Conservation (phyloP, 2,329 filamentous ascomycete species). For the Seiridium unicorne region DNA sequence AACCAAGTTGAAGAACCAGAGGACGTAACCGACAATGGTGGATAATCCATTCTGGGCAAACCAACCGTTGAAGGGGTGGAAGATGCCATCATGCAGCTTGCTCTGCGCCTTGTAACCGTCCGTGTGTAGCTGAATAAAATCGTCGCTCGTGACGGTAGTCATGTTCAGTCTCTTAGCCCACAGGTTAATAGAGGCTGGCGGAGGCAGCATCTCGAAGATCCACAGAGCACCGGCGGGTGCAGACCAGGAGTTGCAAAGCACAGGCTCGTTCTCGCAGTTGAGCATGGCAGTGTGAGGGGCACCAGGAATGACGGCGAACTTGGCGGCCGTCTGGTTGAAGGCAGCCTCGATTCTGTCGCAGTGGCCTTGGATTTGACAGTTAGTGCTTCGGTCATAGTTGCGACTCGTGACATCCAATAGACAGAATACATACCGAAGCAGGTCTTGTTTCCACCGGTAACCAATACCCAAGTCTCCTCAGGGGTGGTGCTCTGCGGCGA, state of each 20-base stretch:
- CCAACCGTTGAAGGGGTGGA: constrained; percentile 74
- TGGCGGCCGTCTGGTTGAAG: constrained; percentile 63
- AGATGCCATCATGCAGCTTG: constrained; percentile 57
- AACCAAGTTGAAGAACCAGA: constrained; percentile 66
- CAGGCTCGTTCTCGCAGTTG: constrained; percentile 72
- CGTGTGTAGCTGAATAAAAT: constrained; percentile 60
- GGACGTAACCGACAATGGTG: constrained; percentile 63
- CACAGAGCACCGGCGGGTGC: constrained; percentile 63
- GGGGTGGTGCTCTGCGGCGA: constrained; percentile 57
- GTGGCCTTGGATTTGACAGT: constrained; percentile 44
- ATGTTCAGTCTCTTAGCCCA: constrained; percentile 67
- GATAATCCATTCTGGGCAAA: constrained; percentile 61
- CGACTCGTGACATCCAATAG: background rate
- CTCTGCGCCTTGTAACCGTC: constrained; percentile 42
- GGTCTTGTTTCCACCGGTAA: constrained; percentile 76
- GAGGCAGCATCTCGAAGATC: constrained; percentile 65
- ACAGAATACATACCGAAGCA: constrained; percentile 57
- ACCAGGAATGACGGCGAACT: constrained; percentile 59
- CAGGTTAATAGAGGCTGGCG: constrained; percentile 61
- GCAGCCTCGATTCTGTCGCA: constrained; percentile 64
- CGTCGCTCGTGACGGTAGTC: constrained; percentile 64
- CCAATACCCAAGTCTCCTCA: constrained; percentile 74
- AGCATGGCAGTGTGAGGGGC: constrained; percentile 67
- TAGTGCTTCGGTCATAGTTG: constrained; percentile 8
- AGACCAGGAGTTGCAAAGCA: constrained; percentile 75